Percentiles rank a stretch among this genome's conserved stretches.
These are phyloP conservation scores for Lithocarpus polystachyus DNA, from an alignment of 306 rosid species.

Conservation along the genomic window DNA sequence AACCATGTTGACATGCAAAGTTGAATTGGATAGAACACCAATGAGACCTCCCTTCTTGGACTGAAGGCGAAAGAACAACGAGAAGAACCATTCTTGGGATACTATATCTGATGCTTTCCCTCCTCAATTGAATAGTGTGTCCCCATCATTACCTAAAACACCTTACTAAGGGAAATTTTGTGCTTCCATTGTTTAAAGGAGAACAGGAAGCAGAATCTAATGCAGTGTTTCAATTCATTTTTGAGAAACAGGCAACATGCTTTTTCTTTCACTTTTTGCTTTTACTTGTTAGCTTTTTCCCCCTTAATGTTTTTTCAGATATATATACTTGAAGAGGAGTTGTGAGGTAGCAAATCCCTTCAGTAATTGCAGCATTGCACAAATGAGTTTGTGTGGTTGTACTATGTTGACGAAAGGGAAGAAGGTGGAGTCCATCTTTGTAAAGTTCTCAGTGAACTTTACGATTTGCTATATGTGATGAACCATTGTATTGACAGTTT, in stretches of 20 bases:
- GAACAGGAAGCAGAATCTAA: neutral
- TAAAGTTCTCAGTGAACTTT: too few relatives aligned
- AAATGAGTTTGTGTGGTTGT: too few relatives aligned
- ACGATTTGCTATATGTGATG: too few relatives aligned
- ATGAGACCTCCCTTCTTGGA: slow-evolving; percentile 53
- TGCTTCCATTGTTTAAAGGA: neutral
- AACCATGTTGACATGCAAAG: slow-evolving; percentile 64
- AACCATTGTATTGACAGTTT: too few relatives aligned
- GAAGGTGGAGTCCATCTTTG: too few relatives aligned
- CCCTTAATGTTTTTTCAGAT: neutral
- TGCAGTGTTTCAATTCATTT: neutral
- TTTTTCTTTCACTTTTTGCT: neutral
- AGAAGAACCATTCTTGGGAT: slow-evolving; percentile 54
- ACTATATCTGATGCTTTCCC: slow-evolving; percentile 38
- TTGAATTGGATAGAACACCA: slow-evolving; percentile 49
- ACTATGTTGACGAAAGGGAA: too few relatives aligned
- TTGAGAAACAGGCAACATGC: neutral
- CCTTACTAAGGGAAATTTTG: neutral
- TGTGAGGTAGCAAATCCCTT: too few relatives aligned
- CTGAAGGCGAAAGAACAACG: slow-evolving; percentile 42
- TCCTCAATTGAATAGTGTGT: slow-evolving; percentile 41
- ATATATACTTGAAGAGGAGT: too few relatives aligned
- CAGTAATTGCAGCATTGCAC: too few relatives aligned
- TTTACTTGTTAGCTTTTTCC: neutral
- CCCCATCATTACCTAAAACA: slow-evolving; percentile 29